Base-by-base conservation (phyloP, 768 basidiomycete genomes). In the Crepidotus variabilis region DNA sequence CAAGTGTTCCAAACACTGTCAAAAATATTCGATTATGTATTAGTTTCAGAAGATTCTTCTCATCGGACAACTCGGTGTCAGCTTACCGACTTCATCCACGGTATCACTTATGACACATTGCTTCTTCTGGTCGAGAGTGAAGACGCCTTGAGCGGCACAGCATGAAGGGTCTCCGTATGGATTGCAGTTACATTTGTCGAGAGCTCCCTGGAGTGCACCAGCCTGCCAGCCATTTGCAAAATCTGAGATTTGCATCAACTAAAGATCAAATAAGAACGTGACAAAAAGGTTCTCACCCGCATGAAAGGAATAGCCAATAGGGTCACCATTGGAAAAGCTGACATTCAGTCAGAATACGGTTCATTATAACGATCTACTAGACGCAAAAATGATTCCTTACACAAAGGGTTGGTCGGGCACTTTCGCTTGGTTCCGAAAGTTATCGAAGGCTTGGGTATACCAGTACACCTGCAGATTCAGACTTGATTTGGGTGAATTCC, bases 221-320 rank as follows among this genome's bases (percentile, higher is more conserved):
- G 64, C 60, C 47, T 83, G 79, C 86, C 86, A 88, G 16, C 86
- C 84, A 58, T 84, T 83, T 52, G 78, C 68, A 69, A 79, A 84
- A 60, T 84, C 80, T 78, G 54, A 52, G n/a, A 28, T 28, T 28
- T 28, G 28, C 28, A 52, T 10, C 20, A 51, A 2, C 46, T 24
- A 7, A 39, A n/a, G 20, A 39, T 54, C 24, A 7, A 21, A 33
- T 28, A 46, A 9, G 21, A 18, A 28, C 1, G 6, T 14, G 49
- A 9, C 28, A 35, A 23, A 2, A 28, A 21, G 21, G 33, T 59
- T 62, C 74, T 47, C 56, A 80, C 79, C 82, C 24, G 77, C 81
- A 65, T 82, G 81, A 60, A 82, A 78, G 63, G 84, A 84, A 62
- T 82, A 83, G 7, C 84, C 84, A 36, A 82, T 85, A 14, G 78